A percentile compares a stretch with the other conserved stretches of the same genome.
These are phyloP conservation scores for Volutella citrinella DNA, from an alignment of 2,329 filamentous ascomycete species.

Conservation along the genomic window DNA sequence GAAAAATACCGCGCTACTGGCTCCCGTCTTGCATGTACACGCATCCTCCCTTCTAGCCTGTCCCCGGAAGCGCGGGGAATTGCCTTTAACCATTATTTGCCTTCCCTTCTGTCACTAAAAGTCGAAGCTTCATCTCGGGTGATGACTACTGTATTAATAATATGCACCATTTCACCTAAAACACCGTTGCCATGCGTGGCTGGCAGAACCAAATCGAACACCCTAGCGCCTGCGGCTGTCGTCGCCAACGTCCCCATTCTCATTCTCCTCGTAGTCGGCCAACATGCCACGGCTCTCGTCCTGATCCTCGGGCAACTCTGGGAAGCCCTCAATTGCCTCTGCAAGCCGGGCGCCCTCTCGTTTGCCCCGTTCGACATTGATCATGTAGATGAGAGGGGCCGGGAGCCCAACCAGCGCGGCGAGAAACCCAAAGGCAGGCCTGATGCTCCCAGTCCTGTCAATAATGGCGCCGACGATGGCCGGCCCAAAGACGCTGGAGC, in stretches of 20 bases:
- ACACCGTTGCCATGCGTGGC: too few species aligned
- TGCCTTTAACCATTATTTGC: too few species aligned
- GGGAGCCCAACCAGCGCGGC: slow-evolving; percentile 81
- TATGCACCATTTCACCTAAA: too few species aligned
- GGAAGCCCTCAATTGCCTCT: slow-evolving; percentile 54
- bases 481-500: slow-evolving; percentile 88
- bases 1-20: too few species aligned
- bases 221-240: too few species aligned
- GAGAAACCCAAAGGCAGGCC: slow-evolving; percentile 89
- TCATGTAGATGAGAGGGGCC: slow-evolving; percentile 77
- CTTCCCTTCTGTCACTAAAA: too few species aligned
- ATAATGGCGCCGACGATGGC: slow-evolving; percentile 92
- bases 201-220: too few species aligned
- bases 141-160: too few species aligned
- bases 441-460: slow-evolving; percentile 75
- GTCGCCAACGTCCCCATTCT: slow-evolving; percentile 11
- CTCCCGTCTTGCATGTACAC: too few species aligned
- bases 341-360: slow-evolving; percentile 64
- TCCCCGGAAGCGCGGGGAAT: too few species aligned
- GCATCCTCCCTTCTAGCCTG: too few species aligned
- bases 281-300: slow-evolving; percentile 27
- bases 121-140: too few species aligned
- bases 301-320: slow-evolving; percentile 25
- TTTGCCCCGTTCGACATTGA: slow-evolving; percentile 79
- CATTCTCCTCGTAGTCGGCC: slow-evolving; percentile 24